Percentiles rank a stretch among this genome's conserved stretches.
Evolutionary conservation across 2,329 filamentous ascomycete species (phyloP).

Genomic region (Daldinia sp.): DNA sequence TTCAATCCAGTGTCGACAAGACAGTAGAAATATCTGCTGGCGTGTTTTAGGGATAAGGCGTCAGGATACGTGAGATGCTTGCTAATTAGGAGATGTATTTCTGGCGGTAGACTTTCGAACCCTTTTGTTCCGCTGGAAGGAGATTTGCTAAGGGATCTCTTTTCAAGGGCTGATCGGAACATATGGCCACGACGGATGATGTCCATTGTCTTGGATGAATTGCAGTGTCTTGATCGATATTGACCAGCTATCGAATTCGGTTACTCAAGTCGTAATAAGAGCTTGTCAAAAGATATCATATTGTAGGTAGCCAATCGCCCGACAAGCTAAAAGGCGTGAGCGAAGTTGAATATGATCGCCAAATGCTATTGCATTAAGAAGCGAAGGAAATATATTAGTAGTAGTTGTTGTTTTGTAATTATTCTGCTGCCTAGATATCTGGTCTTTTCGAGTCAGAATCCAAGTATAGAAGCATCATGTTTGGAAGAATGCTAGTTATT

Average conservation of each 20-base stretch:
- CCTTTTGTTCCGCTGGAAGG: slow-evolving; percentile 28
- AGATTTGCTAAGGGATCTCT: not conserved
- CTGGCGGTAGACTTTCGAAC: slow-evolving; percentile 70
- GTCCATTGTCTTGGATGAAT: slow-evolving; percentile 12
- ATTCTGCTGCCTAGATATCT: slow-evolving; percentile 1
- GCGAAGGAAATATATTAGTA: not conserved
- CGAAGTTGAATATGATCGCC: not conserved
- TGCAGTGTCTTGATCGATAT: not conserved
- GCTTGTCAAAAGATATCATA: not conserved
- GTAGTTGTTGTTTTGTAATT: not conserved
- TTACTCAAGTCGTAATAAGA: not conserved
- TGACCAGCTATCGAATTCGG: not conserved
- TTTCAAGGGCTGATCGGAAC: not conserved
- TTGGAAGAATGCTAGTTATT: not conserved
- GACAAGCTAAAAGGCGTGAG: not conserved
- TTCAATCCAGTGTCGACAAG: slow-evolving; percentile 74
- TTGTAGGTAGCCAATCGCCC: not conserved
- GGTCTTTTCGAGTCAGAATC: not conserved
- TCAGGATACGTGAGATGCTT: slow-evolving; percentile 75
- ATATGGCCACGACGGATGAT: slow-evolving; percentile 11
- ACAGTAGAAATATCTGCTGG: slow-evolving; percentile 70
- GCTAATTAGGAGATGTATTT: slow-evolving; percentile 74
- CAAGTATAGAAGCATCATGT: not conserved
- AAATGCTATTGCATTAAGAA: not conserved
- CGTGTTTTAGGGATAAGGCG: slow-evolving; percentile 77